Evolutionary conservation across 805 yeast species (phyloP), one percentile per base, ranked within the genome.

Genomic region (Candida pseudoglaebosa): DNA sequence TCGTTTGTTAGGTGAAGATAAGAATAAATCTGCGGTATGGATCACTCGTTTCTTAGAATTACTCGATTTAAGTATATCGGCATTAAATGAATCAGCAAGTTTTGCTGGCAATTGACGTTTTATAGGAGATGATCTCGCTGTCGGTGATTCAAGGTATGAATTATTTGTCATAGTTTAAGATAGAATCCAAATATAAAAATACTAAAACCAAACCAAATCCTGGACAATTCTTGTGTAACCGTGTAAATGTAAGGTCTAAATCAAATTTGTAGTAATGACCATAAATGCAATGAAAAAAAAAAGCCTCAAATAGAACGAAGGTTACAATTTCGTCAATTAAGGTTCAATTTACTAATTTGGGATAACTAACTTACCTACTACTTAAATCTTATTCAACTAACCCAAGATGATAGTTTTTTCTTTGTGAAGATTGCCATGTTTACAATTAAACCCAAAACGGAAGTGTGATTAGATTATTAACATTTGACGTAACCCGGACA

Each of bases 1-100:
- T 37, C 68, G 42, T 43, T 57, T 61, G 18, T 46, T 44, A 13
- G 62, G 43, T 2, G 41, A 36, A 10, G 28, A 20, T n/a, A 33
- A 22, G 24, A 33, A 33, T 13, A 21, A 14, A 16, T 33, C 36
- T 9, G 35, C 24, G 4, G 36, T 21, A 16, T 22, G 36, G n/a
- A 33, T 33, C 12, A 33, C 20, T 13, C 36, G 36, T 22, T 33
- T 33, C 9, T 24, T n/a, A 14, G 28, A 20, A 22, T 33, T 33
- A 9, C 28, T 8, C 8, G 34, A 16, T 20, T 32, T 32, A 6
- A 32, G 8, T 22, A 17, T 32, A 32, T 32, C 34, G 13, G 34
- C 8, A 32, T 32, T 32, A 24, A 32, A 12, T 8, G 22, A 16
- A 20, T 8, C 18, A n/a, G 8, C 34, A 7, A 32, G 7, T 4